Base-by-base conservation (phyloP, 768 basidiomycete species). In the Leccinum boreale region DNA sequence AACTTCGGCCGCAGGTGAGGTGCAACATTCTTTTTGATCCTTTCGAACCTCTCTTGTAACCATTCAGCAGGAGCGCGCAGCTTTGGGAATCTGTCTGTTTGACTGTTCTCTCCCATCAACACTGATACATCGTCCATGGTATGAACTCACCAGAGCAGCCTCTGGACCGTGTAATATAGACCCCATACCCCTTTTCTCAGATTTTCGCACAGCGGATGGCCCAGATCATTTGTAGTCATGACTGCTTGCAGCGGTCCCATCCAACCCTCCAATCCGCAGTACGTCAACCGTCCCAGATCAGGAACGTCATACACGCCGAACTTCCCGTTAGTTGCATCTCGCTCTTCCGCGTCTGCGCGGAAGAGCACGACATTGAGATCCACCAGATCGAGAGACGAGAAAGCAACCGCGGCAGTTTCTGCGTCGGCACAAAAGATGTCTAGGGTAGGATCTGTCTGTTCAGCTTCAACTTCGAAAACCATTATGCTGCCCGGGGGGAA, bases 401-500 rank as follows among this genome's bases (percentile, higher is more conserved):
- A 90, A 0, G 89, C 90, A 45, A 84, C 84, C 17, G 86, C 82
- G 0, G 86, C 90, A 29, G 87, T 82, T 1, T 85, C 90, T 7
- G 84, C 87, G 11, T 82, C 78, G 6, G 79, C 75, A 71, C 93
- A 96, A 64, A 90, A 85, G 2, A 70, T 68, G 59, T 97, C 96
- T 3, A 98, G 79, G 0, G 79, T 73, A 2, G 80, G 60, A 57
- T 93, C 90, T 56, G 89, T 74, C 23, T 87, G 85, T 63, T 92
- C 83, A 51, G 92, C 79, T 62, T 90, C 85, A 0, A 95, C 97
- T 67, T 87, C 85, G 67, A 98, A 98, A 19, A 99, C 65, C 89
- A 98, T 86, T 66, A 98, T 84, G 58, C 91, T 93, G 10, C 96
- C 96, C 0, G 96, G 94, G n/a, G 95, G 94, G 75, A 98, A 99